Conservation (phyloP, 192 early-diverging fungal genomes). For the Allomyces javanicus region DNA sequence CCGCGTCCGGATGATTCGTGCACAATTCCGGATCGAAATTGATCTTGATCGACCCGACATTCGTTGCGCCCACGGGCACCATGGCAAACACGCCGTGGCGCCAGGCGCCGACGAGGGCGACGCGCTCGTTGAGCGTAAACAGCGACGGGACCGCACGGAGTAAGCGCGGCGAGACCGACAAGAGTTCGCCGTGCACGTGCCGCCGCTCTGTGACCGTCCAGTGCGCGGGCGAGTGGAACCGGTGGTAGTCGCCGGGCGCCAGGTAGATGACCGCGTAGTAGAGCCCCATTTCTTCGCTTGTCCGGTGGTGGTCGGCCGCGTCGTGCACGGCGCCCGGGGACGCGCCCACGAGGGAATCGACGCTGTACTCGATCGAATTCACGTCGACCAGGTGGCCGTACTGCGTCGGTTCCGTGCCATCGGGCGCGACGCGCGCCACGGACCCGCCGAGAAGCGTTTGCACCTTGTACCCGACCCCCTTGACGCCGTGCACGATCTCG, state of each 20-base stretch:
- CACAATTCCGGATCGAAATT: constrained; percentile 74
- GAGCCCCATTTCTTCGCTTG: constrained; percentile 47
- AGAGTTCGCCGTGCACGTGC: constrained; percentile 71
- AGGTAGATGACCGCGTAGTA: constrained; percentile 89
- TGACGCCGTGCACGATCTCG: constrained; percentile 61
- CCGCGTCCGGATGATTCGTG: constrained; percentile 35
- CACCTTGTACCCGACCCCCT: constrained; percentile 78
- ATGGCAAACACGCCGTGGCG: constrained; percentile 84
- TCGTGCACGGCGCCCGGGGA: constrained; percentile 10
- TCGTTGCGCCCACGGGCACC: constrained; percentile 93
- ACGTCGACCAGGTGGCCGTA: constrained; percentile 69
- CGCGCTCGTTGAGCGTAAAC: constrained; percentile 93
- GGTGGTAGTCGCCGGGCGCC: constrained; percentile 96
- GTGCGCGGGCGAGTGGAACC: constrained; percentile 91
- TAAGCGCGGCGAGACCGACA: constrained; percentile 84
- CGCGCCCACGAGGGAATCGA: constrained; percentile 49
- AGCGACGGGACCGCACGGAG: constrained; percentile 63
- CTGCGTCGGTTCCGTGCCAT: no score
- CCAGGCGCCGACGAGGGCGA: constrained; percentile 83
- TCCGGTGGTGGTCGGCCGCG: constrained; percentile 9
- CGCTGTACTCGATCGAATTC: constrained; percentile 65
- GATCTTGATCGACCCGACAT: constrained; percentile 87
- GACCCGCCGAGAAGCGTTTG: constrained; percentile 61
- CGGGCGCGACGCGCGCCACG: no score
- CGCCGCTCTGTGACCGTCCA: constrained; percentile 74